phyloP scores from a whole-genome alignment of 1,284 basidiomycete species.

The Ustilago loliicola region DNA sequence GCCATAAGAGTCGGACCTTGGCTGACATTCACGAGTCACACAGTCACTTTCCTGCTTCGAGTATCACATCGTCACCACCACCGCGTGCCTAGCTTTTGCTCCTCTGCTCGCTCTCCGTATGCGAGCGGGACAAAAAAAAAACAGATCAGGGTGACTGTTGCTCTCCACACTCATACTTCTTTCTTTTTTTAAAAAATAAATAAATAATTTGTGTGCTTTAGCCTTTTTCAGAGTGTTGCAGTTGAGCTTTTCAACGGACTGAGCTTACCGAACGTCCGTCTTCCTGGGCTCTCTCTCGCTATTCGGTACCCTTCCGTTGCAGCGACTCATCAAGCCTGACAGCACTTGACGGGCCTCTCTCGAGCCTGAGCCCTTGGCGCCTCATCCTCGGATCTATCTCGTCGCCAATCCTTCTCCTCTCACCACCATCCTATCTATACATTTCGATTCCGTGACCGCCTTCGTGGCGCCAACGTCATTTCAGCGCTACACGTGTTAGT shows the following conservation, averaged over 20 bases:
- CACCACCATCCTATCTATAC: background rate
- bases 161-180: background rate
- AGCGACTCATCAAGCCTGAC: slow-evolving; percentile 3
- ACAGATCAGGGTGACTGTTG: slow-evolving; percentile 1
- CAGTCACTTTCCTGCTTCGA: background rate
- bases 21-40: background rate
- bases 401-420: background rate
- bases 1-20: background rate
- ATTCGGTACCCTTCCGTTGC: background rate
- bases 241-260: background rate
- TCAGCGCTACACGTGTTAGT: background rate
- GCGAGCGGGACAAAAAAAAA: background rate
- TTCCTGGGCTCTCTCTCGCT: background rate
- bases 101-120: background rate
- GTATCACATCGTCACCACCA: slow-evolving; percentile 3
- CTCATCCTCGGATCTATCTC: slow-evolving; percentile 1
- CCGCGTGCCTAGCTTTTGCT: background rate
- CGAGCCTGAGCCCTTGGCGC: background rate
- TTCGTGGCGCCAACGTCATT: background rate
- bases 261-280: slow-evolving; percentile 8
- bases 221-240: background rate
- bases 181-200: background rate
- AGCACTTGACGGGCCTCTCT: background rate
- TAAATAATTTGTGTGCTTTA: background rate
- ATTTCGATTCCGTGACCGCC: background rate